Conservation (phyloP, 148 eudicot species). For the Cornus kousa region DNA sequence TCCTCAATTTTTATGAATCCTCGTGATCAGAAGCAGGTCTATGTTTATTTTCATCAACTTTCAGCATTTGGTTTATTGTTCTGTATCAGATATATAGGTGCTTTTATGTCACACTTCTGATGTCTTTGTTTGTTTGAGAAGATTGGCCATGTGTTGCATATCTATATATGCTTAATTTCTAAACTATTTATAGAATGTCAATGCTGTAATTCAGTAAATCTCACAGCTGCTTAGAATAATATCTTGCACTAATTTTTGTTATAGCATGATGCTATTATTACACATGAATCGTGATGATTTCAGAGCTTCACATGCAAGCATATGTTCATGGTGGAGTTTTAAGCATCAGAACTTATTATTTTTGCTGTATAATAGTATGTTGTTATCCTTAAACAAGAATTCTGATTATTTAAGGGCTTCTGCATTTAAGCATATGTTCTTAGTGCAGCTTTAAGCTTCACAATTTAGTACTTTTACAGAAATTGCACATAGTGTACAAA, state of each 20-base stretch:
- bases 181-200: background rate
- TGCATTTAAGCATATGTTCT: too few relatives aligned
- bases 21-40: constrained; percentile 28
- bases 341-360: too few relatives aligned
- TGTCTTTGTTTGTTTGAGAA: background rate
- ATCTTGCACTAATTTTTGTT: background rate
- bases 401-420: too few relatives aligned
- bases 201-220: background rate
- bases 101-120: background rate
- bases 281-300: background rate
- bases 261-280: background rate
- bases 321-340: background rate
- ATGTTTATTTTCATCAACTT: constrained; percentile 1
- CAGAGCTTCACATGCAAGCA: background rate
- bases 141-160: background rate
- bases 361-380: too few relatives aligned
- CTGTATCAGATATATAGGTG: background rate
- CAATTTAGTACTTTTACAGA: too few relatives aligned
- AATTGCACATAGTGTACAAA: too few relatives aligned
- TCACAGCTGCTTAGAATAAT: background rate
- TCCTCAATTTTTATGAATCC: constrained; percentile 23
- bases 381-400: too few relatives aligned
- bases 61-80: background rate
- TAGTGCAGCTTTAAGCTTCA: too few relatives aligned
- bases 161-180: background rate